Evolutionary conservation across 305 asterid species (phyloP).

Genomic region (Solanum hybrid): DNA sequence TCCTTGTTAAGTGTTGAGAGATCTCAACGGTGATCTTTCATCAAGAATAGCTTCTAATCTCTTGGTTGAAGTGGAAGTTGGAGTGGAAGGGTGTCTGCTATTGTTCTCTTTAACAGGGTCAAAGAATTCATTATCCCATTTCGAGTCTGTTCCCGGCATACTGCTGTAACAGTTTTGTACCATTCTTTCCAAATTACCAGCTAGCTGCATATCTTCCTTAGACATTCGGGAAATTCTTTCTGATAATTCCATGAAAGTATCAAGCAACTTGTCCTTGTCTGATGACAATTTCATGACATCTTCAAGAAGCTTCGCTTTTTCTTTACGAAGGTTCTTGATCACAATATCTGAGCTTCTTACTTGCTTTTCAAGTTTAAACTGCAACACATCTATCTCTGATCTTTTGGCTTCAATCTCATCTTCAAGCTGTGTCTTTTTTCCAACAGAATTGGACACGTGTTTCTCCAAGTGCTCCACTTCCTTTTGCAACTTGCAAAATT

Average conservation of each 20-base stretch:
- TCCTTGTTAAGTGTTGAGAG: conserved; percentile 38
- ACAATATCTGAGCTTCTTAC: background rate
- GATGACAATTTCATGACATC: conserved; percentile 18
- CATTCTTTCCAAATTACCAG: conserved; percentile 41
- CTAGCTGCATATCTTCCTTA: conserved; percentile 42
- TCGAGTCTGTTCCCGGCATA: background rate
- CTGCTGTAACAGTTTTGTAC: conserved; percentile 10
- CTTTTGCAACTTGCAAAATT: conserved; percentile 16
- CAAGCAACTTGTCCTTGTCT: conserved; percentile 28
- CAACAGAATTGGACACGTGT: background rate
- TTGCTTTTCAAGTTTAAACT: conserved; percentile 10
- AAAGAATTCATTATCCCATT: conserved; percentile 20
- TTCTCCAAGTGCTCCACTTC: conserved; percentile 23
- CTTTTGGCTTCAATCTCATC: conserved; percentile 21
- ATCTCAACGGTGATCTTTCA: conserved; percentile 61
- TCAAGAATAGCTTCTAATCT: conserved; percentile 38
- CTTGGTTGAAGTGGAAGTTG: conserved; percentile 22
- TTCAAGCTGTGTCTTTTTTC: conserved; percentile 12
- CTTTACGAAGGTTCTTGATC: conserved; percentile 19
- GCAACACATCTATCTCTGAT: conserved; percentile 18
- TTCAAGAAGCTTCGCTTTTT: conserved; percentile 11
- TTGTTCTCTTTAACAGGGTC: conserved; percentile 52
- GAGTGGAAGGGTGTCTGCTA: conserved; percentile 10
- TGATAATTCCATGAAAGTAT: conserved; percentile 22
- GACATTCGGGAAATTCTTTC: conserved; percentile 30